Evolutionary conservation across 106 monocot species (phyloP).

Genomic region (Acanthochlamys bracteata): DNA sequence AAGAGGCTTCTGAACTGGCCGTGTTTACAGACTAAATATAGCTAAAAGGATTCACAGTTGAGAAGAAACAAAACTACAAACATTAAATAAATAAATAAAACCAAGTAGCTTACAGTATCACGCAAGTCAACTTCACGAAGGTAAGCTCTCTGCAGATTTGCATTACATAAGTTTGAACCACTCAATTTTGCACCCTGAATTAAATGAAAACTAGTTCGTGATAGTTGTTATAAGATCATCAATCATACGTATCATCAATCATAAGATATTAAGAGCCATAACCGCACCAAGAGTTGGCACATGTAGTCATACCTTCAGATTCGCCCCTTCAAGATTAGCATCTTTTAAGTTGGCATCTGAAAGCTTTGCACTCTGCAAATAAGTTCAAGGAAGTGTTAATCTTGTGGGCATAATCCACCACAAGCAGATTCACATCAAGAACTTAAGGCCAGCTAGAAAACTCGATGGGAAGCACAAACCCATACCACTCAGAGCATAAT

Average conservation of each 20-base stretch:
- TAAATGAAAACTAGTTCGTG: background rate
- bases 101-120: slow-evolving; percentile 53
- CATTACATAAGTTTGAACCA: slow-evolving; percentile 64
- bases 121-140: slow-evolving; percentile 85
- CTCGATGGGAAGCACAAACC: background rate
- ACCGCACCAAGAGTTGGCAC: too few relatives aligned
- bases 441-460: too few relatives aligned
- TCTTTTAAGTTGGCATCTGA: slow-evolving; percentile 67
- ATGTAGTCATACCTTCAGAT: slow-evolving; percentile 97
- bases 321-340: slow-evolving; percentile 97
- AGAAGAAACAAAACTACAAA: too few relatives aligned
- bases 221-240: too few relatives aligned
- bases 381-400: too few relatives aligned
- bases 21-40: too few relatives aligned
- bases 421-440: too few relatives aligned
- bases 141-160: slow-evolving; percentile 94
- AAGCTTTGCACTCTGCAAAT: slow-evolving; percentile 76
- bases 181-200: slow-evolving; percentile 75
- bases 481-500: background rate
- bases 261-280: too few relatives aligned
- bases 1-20: too few relatives aligned
- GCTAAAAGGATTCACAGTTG: too few relatives aligned
- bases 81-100: background rate
- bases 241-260: too few relatives aligned
- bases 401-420: too few relatives aligned